Conservation (phyloP, 306 rosid species). For the Pyrus betulifolia region DNA sequence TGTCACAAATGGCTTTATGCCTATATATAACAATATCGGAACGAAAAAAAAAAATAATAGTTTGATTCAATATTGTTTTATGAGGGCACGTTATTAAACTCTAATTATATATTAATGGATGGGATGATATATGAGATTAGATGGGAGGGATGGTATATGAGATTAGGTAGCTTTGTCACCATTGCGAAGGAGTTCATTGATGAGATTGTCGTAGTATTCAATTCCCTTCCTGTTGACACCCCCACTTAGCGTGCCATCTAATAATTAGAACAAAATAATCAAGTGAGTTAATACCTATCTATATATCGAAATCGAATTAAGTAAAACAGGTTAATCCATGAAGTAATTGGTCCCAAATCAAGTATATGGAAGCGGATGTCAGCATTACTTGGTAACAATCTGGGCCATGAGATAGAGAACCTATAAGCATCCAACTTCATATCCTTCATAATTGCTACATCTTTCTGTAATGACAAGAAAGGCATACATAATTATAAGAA, state of each 20-base stretch:
- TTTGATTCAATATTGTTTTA: neutral
- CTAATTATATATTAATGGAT: too few relatives aligned
- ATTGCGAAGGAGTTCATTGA: slow-evolving; percentile 36
- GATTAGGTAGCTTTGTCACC: slow-evolving; percentile 15
- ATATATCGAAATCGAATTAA: neutral
- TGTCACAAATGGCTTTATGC: slow-evolving; percentile 43
- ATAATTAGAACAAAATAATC: neutral
- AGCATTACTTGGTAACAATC: slow-evolving; percentile 55
- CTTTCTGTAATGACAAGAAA: slow-evolving; percentile 32
- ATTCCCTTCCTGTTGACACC: slow-evolving; percentile 50
- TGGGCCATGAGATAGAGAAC: slow-evolving; percentile 68
- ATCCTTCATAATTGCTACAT: slow-evolving; percentile 45
- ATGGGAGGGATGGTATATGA: too few relatives aligned
- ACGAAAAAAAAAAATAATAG: neutral
- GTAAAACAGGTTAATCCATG: neutral
- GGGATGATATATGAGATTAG: too few relatives aligned
- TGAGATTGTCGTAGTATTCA: slow-evolving; percentile 47
- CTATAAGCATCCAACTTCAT: slow-evolving; percentile 56
- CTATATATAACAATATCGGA: neutral
- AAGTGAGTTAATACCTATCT: neutral
- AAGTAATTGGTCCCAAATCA: neutral
- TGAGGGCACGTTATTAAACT: neutral
- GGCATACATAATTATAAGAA: neutral
- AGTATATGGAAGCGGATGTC: neutral
- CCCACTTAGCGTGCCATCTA: slow-evolving; percentile 49